These are phyloP conservation scores for Torulaspora maleeae DNA, from an alignment of 805 yeast species.

Conservation along the genomic window DNA sequence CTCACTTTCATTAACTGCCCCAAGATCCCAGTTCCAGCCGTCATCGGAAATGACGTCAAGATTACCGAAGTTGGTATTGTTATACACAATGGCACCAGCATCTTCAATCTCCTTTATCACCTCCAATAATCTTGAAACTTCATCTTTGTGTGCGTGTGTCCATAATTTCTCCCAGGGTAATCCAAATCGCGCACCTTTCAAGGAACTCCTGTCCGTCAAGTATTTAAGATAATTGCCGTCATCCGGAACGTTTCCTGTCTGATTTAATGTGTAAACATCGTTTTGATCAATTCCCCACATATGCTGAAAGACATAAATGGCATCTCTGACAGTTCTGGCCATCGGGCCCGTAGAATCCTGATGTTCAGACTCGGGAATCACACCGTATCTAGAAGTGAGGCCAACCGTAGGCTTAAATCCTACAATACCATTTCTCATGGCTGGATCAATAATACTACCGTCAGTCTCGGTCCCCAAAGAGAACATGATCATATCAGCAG, in stretches of 20 bases:
- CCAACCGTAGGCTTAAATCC: conserved; percentile 34
- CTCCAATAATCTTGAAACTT: conserved; percentile 19
- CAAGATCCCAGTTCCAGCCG: conserved; percentile 35
- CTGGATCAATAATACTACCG: conserved; percentile 31
- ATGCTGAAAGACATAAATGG: conserved; percentile 28
- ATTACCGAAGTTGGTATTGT: conserved; percentile 29
- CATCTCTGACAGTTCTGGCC: conserved; percentile 31
- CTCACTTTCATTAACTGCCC: conserved; percentile 30
- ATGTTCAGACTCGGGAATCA: conserved; percentile 32
- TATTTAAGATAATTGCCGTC: conserved; percentile 1
- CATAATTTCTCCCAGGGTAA: too few relatives aligned
- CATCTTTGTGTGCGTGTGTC: background rate
- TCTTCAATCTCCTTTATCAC: conserved; percentile 20
- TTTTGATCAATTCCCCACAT: conserved; percentile 31
- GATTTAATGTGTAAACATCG: conserved; percentile 27
- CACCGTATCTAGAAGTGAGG: conserved; percentile 29
- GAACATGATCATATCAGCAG: conserved; percentile 30
- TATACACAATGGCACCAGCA: conserved; percentile 31
- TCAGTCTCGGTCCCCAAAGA: conserved; percentile 33
- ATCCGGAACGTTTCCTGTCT: conserved; percentile 29
- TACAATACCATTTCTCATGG: conserved; percentile 29
- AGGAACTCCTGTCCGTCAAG: too few relatives aligned
- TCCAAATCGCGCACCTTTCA: too few relatives aligned
- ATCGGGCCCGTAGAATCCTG: conserved; percentile 31
- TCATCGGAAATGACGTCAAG: conserved; percentile 27